Base-by-base conservation (phyloP, 495 filamentous ascomycete species). In the Thozetella sp. region DNA sequence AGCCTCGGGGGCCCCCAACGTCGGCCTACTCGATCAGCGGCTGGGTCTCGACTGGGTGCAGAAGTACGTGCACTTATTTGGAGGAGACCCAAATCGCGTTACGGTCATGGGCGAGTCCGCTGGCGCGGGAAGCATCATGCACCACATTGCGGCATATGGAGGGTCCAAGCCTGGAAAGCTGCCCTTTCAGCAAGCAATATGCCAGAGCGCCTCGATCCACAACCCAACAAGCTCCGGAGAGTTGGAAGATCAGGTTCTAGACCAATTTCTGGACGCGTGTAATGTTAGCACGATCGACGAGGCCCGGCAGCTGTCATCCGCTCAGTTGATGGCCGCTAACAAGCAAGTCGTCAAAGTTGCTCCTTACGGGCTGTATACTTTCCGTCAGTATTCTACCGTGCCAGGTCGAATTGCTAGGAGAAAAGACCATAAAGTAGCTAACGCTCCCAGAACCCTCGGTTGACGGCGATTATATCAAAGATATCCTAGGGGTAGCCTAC, bases 381-480 rank as follows among this genome's bases (percentile, higher is more conserved):
- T 43, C 37, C 26, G 54, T 52, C 3, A 52, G 50, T 25, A 25
- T 52, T 2, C 30, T n/a, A n/a, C 34, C 37, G 37, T 15, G 37
- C 37, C 30, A 13, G 54, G 25, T 4, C 22, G 22, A 30, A 13
- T 26, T n/a, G 13, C 51, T 53, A 15, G 27, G 10, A 51, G 1
- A 23, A 1, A 24, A 23, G 1, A n/a, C n/a, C 10, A 40, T n/a
- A 19, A 4, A 1, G 25, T 56, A 9, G 23, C 26, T 20, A 23
- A 48, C 23, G 3, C 0, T 1, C 6, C 15, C 6, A 52, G 50
- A 52, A 22, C 50, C 50, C 3, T 23, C 4, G 3, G 15, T 87
- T 12, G 88, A 90, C 66, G 86, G 86, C 3, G 64, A 68, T 22
- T 86, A 88, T 60, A 81, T 82, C 1, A 86, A 85, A 1, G 73